Evolutionary conservation across 192 early-diverging fungal genomes (phyloP).

Genomic region (Coemansia sp.): DNA sequence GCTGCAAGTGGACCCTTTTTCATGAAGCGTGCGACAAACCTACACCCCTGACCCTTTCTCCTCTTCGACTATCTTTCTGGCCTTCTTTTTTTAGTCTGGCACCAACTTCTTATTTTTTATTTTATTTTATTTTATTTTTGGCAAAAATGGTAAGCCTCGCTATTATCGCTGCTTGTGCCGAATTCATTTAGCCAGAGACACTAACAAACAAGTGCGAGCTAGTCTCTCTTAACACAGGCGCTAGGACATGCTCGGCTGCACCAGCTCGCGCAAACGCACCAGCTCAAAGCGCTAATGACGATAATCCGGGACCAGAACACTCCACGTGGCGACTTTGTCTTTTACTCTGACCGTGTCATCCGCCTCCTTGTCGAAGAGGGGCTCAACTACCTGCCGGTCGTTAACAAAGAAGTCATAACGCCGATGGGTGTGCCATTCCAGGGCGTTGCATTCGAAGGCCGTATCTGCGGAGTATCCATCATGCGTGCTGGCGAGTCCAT

Average conservation of each 20-base stretch:
- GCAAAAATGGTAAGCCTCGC: not conserved
- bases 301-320: constrained; percentile 83
- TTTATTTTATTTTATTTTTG: not conserved
- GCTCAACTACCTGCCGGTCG: constrained; percentile 86
- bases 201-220: not conserved
- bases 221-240: constrained; percentile 37
- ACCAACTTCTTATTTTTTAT: too few relatives aligned
- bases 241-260: constrained; percentile 60
- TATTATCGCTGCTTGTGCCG: not conserved
- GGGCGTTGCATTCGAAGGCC: constrained; percentile 78
- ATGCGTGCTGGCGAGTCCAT: constrained; percentile 97
- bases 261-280: constrained; percentile 68
- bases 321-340: constrained; percentile 87
- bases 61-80: not conserved
- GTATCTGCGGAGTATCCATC: constrained; percentile 93
- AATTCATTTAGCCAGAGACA: not conserved
- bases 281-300: constrained; percentile 79
- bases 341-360: constrained; percentile 85
- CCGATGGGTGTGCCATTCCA: constrained; percentile 71
- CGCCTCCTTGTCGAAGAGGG: constrained; percentile 92
- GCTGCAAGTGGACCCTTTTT: not conserved
- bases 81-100: too few relatives aligned
- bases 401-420: constrained; percentile 74
- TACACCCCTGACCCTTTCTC: not conserved
- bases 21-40: not conserved